Base-by-base conservation (phyloP, 2,329 filamentous ascomycete species). In the Plenodomus biglobosus region DNA sequence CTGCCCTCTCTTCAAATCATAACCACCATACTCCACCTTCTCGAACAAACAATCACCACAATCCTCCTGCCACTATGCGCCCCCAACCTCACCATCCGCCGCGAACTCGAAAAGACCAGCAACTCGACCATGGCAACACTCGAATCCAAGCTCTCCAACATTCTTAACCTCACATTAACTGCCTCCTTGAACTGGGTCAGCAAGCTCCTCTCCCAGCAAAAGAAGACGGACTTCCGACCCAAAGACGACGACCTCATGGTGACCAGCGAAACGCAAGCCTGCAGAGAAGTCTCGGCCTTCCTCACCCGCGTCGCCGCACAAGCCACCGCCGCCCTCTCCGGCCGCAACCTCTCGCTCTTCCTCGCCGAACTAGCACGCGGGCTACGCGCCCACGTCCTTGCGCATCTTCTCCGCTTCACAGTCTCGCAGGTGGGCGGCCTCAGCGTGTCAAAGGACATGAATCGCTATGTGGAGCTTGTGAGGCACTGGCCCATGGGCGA, bases 361-460 rank as follows among this genome's bases (percentile, higher is more conserved):
- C 85, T 87, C 44, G 86, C 86, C 50, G 92, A 97, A 74, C 82
- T 97, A 18, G 92, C 90, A 1, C 76, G 92, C 13, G 86, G 87
- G 8, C 79, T 96, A 30, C 85, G 92, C 58, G 76, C 81, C 41
- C 81, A 95, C 8, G 81, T 99, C 3, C 85, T 99, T 54, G 89
- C 94, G 53, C 94, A 99, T 73, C 90, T 97, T 75, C 94, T 95
- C 66, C 91, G 90, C 65, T 99, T 95, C 75, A 85, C 87, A 52
- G 90, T 99, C 58, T 96, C 91, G 60, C 90, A 92, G 35, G 92
- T 92, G 0, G 94, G 94, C 52, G 94, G 91, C 2, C 82, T 99
- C 39, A 94, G 96, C 83, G 90, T 97, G 20, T 92, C 88, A 30
- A 95, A 97, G 75, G 94, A 99, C 69, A 92, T 97, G 70, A 90